These are phyloP conservation scores for Termitomyces sp. DNA, from an alignment of 768 basidiomycete genomes.

Conservation along the genomic window DNA sequence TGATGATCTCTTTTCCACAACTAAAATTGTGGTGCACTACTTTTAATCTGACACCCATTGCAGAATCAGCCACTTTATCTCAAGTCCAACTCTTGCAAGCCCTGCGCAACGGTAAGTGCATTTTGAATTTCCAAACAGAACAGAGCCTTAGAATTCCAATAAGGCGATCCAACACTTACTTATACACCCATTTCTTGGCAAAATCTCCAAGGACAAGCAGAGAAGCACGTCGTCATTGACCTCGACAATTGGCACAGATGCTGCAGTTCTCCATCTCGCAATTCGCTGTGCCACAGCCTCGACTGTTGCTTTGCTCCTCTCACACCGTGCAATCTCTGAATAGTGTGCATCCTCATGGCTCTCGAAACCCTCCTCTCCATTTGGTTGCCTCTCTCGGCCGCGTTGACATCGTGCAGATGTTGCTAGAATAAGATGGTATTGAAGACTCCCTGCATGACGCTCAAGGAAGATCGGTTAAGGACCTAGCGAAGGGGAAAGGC, in stretches of 20 bases:
- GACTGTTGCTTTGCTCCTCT: constrained; percentile 62
- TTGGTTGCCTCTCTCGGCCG: constrained; percentile 31
- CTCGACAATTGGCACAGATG: constrained; percentile 20
- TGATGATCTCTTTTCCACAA: too few species aligned
- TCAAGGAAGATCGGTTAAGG: constrained; percentile 65
- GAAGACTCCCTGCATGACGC: constrained; percentile 72
- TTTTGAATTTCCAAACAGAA: neutral
- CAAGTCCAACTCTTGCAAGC: constrained; percentile 64
- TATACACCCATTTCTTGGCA: constrained; percentile 64
- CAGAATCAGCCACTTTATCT: constrained; percentile 39
- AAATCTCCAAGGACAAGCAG: constrained; percentile 63
- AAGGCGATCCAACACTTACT: constrained; percentile 72
- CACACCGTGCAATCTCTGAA: constrained; percentile 73
- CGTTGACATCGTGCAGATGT: constrained; percentile 62
- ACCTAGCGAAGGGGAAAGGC: constrained; percentile 70
- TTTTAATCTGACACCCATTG: neutral
- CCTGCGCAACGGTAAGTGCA: constrained; percentile 47
- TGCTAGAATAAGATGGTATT: constrained; percentile 65
- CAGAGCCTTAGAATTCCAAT: too few species aligned
- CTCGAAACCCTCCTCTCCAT: constrained; percentile 67
- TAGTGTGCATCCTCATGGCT: constrained; percentile 64
- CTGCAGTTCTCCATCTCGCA: constrained; percentile 75
- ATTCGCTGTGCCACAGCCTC: constrained; percentile 72
- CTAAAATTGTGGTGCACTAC: neutral
- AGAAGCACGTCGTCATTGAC: constrained; percentile 9